These are phyloP conservation scores for Candida endomychidarum DNA, from an alignment of 805 yeast genomes.

Conservation along the genomic window DNA sequence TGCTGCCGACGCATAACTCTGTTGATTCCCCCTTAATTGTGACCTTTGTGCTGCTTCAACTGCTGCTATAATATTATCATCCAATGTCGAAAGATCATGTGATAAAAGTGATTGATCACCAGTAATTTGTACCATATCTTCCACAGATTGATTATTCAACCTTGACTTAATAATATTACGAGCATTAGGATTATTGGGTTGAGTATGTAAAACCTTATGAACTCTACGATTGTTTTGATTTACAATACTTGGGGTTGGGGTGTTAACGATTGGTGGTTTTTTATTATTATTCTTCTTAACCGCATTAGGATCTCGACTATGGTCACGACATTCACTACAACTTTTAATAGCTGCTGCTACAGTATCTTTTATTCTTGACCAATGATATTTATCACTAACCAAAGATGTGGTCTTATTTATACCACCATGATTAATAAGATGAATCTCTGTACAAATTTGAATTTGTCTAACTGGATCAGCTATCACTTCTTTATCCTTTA, in stretches of 20 bases:
- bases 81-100: conserved; percentile 44
- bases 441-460: conserved; percentile 70
- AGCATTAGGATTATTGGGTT: conserved; percentile 23
- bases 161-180: conserved; percentile 21
- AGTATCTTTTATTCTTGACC: conserved; percentile 89
- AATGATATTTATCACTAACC: conserved; percentile 79
- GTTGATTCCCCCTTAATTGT: conserved; percentile 19
- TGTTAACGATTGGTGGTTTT: neutral
- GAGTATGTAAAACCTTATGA: conserved; percentile 18
- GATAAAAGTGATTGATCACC: conserved; percentile 29
- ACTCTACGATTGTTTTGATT: conserved; percentile 13
- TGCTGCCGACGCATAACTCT: conserved; percentile 13
- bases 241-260: neutral
- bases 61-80: conserved; percentile 54
- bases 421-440: conserved; percentile 74
- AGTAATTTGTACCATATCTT: conserved; percentile 32
- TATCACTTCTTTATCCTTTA: conserved; percentile 82
- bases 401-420: conserved; percentile 82
- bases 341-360: conserved; percentile 75
- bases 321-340: conserved; percentile 73
- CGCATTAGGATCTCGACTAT: conserved; percentile 20
- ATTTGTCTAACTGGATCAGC: conserved; percentile 72
- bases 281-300: conserved; percentile 15
- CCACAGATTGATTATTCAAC: conserved; percentile 21
- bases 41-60: conserved; percentile 57